phyloP scores from a whole-genome alignment of 192 early-diverging fungal genomes.

The Lunasporangiospora selenospora region DNA sequence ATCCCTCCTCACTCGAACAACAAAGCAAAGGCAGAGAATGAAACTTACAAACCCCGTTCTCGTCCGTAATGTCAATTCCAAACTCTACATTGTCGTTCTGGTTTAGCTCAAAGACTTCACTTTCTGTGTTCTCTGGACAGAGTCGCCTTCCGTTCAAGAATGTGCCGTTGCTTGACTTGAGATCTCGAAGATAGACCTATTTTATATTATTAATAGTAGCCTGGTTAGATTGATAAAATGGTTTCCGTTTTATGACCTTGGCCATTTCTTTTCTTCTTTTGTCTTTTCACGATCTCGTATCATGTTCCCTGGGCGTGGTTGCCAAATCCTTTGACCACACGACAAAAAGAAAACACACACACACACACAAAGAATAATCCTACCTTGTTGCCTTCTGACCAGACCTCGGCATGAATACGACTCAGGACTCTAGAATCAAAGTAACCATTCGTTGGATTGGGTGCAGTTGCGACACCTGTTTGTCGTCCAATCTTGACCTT shows the following conservation, averaged over 20 bases:
- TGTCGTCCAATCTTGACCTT: slow-evolving; percentile 76
- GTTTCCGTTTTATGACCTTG: too few relatives aligned
- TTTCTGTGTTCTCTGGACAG: slow-evolving; percentile 68
- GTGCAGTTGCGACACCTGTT: slow-evolving; percentile 64
- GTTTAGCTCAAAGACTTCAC: slow-evolving; percentile 62
- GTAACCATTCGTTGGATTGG: slow-evolving; percentile 72
- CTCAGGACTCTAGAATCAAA: slow-evolving; percentile 88
- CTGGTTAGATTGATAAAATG: background rate
- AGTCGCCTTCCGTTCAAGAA: slow-evolving; percentile 78
- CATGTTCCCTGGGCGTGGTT: too few relatives aligned
- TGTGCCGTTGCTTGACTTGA: slow-evolving; percentile 83
- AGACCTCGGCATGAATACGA: slow-evolving; percentile 78
- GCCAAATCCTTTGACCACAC: background rate
- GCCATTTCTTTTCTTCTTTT: too few relatives aligned
- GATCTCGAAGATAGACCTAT: slow-evolving; percentile 75
- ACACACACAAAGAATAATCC: background rate
- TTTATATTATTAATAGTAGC: background rate
- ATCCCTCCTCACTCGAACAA: too few relatives aligned
- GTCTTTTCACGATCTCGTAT: too few relatives aligned
- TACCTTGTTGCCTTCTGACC: slow-evolving; percentile 69
- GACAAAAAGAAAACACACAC: background rate
- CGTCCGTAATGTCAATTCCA: slow-evolving; percentile 82
- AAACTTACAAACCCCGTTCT: slow-evolving; percentile 65
- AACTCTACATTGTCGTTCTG: slow-evolving; percentile 74
- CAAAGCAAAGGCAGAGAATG: background rate